phyloP scores from a whole-genome alignment of 495 filamentous ascomycete species.

The Neurospora sp. region DNA sequence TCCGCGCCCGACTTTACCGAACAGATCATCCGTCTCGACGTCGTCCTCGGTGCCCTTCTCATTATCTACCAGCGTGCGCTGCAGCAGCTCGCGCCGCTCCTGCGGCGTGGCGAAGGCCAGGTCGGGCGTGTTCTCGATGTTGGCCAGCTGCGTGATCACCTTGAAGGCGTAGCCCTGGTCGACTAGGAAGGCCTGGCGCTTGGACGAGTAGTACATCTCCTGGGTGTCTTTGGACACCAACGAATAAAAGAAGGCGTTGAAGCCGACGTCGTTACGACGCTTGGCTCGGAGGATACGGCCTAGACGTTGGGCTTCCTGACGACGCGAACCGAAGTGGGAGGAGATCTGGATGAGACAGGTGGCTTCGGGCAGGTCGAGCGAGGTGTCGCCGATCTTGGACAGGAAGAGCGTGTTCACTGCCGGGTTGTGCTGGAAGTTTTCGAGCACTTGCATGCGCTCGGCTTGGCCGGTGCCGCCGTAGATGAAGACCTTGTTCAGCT shows the following conservation, averaged over 20 bases:
- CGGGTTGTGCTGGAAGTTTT: slow-evolving; percentile 95
- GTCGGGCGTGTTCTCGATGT: slow-evolving; percentile 72
- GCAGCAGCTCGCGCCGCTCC: slow-evolving; percentile 80
- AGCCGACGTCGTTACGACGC: slow-evolving; percentile 93
- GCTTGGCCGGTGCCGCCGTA: slow-evolving; percentile 79
- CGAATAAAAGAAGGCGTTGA: slow-evolving; percentile 99
- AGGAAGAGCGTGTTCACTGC: slow-evolving; percentile 93
- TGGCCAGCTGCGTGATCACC: slow-evolving; percentile 92
- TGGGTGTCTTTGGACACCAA: slow-evolving; percentile 94
- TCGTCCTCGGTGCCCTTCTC: slow-evolving; percentile 70
- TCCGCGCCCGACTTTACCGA: slow-evolving; percentile 42
- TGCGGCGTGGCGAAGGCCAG: slow-evolving; percentile 70
- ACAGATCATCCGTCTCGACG: slow-evolving; percentile 73
- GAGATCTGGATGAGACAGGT: slow-evolving; percentile 98
- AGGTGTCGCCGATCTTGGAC: slow-evolving; percentile 96
- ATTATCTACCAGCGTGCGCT: slow-evolving; percentile 86
- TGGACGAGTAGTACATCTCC: slow-evolving; percentile 97
- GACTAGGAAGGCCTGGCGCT: slow-evolving; percentile 94
- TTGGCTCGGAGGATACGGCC: slow-evolving; percentile 95
- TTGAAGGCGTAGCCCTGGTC: slow-evolving; percentile 99
- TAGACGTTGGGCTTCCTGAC: slow-evolving; percentile 92
- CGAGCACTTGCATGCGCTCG: slow-evolving; percentile 81
- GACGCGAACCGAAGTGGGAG: slow-evolving; percentile 93
- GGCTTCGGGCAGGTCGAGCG: slow-evolving; percentile 90
- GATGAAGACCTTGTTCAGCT: slow-evolving; percentile 83